Conservation (phyloP, 176 grass and related monocot genomes). For the Melocanna baccifera region DNA sequence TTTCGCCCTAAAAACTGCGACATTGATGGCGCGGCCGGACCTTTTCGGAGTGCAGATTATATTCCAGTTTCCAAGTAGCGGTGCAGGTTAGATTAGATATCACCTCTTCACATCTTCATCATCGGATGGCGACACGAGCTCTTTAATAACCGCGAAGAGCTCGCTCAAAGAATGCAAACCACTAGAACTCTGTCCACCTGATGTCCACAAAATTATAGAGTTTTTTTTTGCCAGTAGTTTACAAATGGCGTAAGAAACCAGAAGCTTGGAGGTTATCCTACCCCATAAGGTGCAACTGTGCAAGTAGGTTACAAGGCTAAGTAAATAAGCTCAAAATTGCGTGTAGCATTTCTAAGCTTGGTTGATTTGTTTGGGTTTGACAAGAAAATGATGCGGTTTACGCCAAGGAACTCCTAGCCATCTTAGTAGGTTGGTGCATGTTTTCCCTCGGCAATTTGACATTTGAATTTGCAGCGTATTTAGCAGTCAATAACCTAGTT, state of each 20-base stretch:
- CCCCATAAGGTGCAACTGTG: neutral
- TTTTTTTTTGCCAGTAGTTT: neutral
- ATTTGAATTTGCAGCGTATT: neutral
- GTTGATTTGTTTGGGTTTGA: neutral
- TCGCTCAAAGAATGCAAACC: neutral
- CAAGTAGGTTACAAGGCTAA: neutral
- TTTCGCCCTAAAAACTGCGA: slow-evolving; percentile 25
- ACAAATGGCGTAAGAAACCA: neutral
- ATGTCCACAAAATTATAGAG: neutral
- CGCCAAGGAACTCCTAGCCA: neutral
- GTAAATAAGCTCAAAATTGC: neutral
- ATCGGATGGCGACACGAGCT: neutral
- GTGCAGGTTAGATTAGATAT: slow-evolving; percentile 11
- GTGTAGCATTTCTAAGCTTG: neutral
- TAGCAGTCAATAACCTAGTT: neutral
- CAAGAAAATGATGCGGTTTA: neutral
- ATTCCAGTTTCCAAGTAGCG: slow-evolving; percentile 14
- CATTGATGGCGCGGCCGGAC: slow-evolving; percentile 3
- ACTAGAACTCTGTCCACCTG: neutral
- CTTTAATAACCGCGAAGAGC: neutral
- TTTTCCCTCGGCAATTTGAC: neutral
- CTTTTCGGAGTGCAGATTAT: neutral
- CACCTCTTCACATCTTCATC: neutral
- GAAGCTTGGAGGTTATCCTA: neutral
- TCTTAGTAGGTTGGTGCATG: neutral